Base-by-base conservation (phyloP, 805 yeast species). In the Metschnikowia cerradonensis region DNA sequence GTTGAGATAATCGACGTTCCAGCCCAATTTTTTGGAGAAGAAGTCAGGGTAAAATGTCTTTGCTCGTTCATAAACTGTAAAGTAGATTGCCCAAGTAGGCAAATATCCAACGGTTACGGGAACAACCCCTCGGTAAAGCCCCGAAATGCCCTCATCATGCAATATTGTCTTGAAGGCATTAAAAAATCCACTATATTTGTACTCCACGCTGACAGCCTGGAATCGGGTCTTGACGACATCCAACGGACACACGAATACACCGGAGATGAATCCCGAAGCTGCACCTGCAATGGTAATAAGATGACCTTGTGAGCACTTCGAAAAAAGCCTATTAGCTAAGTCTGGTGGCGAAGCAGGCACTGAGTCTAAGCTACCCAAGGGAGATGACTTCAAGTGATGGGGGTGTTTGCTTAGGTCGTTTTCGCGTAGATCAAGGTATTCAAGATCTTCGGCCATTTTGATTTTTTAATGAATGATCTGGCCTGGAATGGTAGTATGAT, bases 71-170 rank as follows among this genome's bases (percentile, higher is more conserved):
- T 94, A 94, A 32, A 90, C 87, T 6, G 92, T 79, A 69, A 94
- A 94, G 66, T 94, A 94, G 43, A 94, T 88, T 77, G 90, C 90
- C 99, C 99, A 94, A 0, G 97, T 90, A 14, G 99, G 99, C 60
- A 94, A 83, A 67, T 94, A 94, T 0, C 99, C 99, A 46, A 92
- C 68, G 1, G 92, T 79, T 37, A 92, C 90, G n/a, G 99, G 98
- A 1, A 86, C 86, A 22, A 94, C 70, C 4, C 99, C 99, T 54
- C 96, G 74, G 65, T 94, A 94, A 13, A 94, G 73, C 0, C 98
- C 98, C 38, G 80, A 68, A 1, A 82, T 60, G 8, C 97, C 96
- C 69, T 91, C 97, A 50, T 90, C 92, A 36, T 68, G 66, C 51
- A 81, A 69, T 17, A 92, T 91, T 1, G 84, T 76, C 22, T 71